phyloP scores from a whole-genome alignment of 2,329 filamentous ascomycete genomes.

The Colletotrichum sp. region DNA sequence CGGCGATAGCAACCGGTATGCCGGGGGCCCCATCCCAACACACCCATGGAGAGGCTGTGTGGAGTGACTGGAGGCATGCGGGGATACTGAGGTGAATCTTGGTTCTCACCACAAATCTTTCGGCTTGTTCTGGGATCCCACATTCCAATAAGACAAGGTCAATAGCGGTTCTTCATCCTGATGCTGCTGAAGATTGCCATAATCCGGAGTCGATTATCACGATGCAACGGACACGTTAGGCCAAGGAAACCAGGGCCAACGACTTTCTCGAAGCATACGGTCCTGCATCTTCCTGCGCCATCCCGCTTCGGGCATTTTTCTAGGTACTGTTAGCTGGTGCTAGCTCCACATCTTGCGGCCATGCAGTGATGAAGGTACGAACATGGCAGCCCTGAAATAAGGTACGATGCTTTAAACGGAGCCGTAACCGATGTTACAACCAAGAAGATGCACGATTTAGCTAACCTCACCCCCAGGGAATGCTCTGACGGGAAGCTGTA shows the following conservation, averaged over 20 bases:
- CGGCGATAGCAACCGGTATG: slow-evolving; percentile 7
- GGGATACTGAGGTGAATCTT: neutral
- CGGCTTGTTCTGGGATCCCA: neutral
- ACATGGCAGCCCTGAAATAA: neutral
- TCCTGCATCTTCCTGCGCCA: neutral
- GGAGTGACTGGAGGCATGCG: neutral
- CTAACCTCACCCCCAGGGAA: slow-evolving; percentile 1
- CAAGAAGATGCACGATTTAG: neutral
- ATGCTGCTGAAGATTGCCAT: neutral
- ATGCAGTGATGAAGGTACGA: neutral
- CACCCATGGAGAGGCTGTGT: neutral
- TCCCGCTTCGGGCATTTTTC: neutral
- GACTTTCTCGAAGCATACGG: neutral
- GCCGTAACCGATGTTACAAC: neutral
- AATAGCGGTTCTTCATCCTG: neutral
- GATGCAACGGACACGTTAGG: neutral
- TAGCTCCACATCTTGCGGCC: neutral
- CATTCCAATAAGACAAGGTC: neutral
- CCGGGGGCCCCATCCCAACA: neutral
- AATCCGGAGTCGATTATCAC: neutral
- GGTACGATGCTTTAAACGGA: neutral
- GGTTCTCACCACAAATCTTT: neutral
- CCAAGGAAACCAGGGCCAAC: neutral
- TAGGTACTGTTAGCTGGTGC: neutral
- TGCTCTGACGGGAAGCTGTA: neutral